Conservation (phyloP, 1,139 yeast species). For the Kodamaea sp. region DNA sequence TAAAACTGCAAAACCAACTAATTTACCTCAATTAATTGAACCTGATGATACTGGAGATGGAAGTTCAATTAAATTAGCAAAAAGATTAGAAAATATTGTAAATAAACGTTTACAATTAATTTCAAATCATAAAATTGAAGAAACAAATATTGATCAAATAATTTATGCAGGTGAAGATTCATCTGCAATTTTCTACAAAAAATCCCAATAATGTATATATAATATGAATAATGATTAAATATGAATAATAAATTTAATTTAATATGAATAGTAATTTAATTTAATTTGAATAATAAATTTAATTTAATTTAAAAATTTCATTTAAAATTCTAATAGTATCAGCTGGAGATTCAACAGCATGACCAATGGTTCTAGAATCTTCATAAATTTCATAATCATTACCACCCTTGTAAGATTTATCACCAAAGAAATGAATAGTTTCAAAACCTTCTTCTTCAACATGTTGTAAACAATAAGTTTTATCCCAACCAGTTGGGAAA, state of each 20-base stretch:
- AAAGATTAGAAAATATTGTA: conserved; percentile 31
- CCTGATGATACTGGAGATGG: conserved; percentile 37
- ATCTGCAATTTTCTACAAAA: conserved; percentile 60
- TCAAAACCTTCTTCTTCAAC: conserved; percentile 80
- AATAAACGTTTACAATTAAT: conserved; percentile 46
- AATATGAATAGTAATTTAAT: background rate
- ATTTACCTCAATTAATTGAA: conserved; percentile 55
- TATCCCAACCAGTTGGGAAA: conserved; percentile 99
- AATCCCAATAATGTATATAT: background rate
- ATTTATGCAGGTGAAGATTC: conserved; percentile 60
- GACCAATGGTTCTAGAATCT: conserved; percentile 92
- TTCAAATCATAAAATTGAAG: conserved; percentile 22
- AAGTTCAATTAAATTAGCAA: conserved; percentile 22
- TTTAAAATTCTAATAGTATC: conserved; percentile 85
- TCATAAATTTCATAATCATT: conserved; percentile 95
- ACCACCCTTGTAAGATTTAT: conserved; percentile 96
- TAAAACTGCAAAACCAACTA: conserved; percentile 54
- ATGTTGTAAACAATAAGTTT: conserved; percentile 95
- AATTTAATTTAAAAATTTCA: conserved; percentile 61
- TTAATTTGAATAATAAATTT: background rate
- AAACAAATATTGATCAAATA: conserved; percentile 45
- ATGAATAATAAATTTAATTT: background rate
- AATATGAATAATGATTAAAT: conserved; percentile 4
- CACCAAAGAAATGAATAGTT: conserved; percentile 96
- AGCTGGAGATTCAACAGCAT: conserved; percentile 81